These are phyloP conservation scores for Lagenidium giganteum DNA, from an alignment of 352 stramenopile species.

Conservation along the genomic window DNA sequence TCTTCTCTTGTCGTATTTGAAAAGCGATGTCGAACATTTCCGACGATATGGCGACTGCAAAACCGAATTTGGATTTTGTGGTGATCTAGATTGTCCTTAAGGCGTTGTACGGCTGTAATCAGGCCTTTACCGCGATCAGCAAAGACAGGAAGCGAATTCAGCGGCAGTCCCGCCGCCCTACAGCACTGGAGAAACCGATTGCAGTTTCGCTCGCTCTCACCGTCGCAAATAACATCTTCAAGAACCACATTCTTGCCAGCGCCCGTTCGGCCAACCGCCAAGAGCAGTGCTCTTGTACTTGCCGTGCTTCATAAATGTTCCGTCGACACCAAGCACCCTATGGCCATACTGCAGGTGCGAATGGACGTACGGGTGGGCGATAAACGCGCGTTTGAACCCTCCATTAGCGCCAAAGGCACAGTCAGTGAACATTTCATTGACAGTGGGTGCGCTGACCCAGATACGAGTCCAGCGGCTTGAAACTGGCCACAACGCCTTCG, in stretches of 20 bases:
- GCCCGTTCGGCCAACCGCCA: constrained; percentile 8
- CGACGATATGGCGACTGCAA: constrained; percentile 12
- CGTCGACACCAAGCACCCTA: constrained; percentile 10
- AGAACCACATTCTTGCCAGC: constrained; percentile 11
- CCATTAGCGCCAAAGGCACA: too few relatives aligned
- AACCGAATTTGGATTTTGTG: constrained; percentile 1
- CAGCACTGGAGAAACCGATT: constrained; percentile 5
- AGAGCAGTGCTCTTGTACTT: constrained; percentile 5
- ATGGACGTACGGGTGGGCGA: constrained; percentile 3
- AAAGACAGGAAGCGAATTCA: constrained; percentile 8
- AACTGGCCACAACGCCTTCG: not conserved
- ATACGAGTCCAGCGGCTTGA: not conserved
- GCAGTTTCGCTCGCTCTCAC: constrained; percentile 6
- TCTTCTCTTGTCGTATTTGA: not conserved
- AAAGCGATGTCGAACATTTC: constrained; percentile 9
- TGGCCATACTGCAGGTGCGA: not conserved
- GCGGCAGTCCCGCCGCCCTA: not conserved
- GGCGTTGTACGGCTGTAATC: not conserved
- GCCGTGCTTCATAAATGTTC: constrained; percentile 4
- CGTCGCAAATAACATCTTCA: constrained; percentile 2
- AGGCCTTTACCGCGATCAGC: constrained; percentile 3
- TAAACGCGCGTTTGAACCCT: constrained; percentile 13
- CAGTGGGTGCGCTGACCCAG: too few relatives aligned
- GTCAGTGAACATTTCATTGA: too few relatives aligned
- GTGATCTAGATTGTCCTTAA: too few relatives aligned